Percentiles rank a stretch among this genome's conserved stretches.
phyloP scores from a whole-genome alignment of 2,329 filamentous ascomycete genomes.

The Zasmidium citrigriseum region DNA sequence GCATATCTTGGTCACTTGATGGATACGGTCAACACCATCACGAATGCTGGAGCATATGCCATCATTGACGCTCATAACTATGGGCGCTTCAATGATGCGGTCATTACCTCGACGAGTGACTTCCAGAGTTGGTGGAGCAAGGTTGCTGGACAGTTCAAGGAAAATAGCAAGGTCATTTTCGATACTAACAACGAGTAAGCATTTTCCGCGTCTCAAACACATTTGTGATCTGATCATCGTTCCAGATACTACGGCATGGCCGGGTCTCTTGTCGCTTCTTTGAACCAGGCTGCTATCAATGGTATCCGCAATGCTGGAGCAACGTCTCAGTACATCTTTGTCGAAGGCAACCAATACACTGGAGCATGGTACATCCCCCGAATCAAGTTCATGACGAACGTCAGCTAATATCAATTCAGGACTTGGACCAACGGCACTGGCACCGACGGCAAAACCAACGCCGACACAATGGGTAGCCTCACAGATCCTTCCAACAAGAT shows the following conservation, averaged over 20 bases:
- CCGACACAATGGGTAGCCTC: constrained; percentile 46
- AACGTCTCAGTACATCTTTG: constrained; percentile 58
- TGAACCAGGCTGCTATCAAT: constrained; percentile 52
- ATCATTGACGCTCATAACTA: constrained; percentile 1
- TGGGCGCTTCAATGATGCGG: constrained; percentile 34
- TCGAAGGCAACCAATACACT: constrained; percentile 57
- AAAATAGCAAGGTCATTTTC: constrained; percentile 47
- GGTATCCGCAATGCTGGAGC: constrained; percentile 48
- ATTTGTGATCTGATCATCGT: constrained; percentile 6
- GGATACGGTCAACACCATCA: background rate
- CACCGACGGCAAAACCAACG: constrained; percentile 44
- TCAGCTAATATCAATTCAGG: background rate
- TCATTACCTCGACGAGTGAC: constrained; percentile 44
- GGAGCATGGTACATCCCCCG: constrained; percentile 47
- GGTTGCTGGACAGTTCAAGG: constrained; percentile 41
- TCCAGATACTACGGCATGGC: constrained; percentile 43
- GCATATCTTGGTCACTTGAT: background rate
- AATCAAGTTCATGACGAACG: background rate
- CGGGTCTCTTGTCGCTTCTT: constrained; percentile 43
- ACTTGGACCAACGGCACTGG: constrained; percentile 47
- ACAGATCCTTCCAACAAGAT: constrained; percentile 56
- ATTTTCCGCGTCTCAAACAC: too few relatives aligned
- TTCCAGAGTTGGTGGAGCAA: constrained; percentile 49
- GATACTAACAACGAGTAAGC: constrained; percentile 48
- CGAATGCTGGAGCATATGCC: background rate